phyloP scores from a whole-genome alignment of 306 rosid genomes.

The Macrotyloma uniflorum region DNA sequence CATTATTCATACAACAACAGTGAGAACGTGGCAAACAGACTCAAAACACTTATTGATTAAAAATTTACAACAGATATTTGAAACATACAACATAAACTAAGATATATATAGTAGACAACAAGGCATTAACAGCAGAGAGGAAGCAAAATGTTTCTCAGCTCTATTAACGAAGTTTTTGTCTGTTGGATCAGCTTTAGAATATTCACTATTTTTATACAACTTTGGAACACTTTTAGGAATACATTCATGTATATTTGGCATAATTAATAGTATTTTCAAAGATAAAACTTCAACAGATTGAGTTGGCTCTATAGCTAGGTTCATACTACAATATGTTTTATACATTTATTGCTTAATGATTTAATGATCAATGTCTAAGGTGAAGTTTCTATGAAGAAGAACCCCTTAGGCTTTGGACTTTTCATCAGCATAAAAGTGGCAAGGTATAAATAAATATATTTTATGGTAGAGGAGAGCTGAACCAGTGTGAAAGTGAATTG shows the following conservation, averaged over 20 bases:
- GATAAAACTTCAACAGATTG: not conserved
- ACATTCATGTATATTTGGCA: conserved; percentile 3
- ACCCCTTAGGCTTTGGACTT: not conserved
- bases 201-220: not conserved
- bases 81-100: not conserved
- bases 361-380: not conserved
- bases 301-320: not conserved
- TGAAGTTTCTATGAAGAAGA: not conserved
- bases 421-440: not conserved
- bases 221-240: not conserved
- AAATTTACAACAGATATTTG: not conserved
- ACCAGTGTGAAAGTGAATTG: no score
- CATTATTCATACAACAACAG: not conserved
- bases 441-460: not conserved
- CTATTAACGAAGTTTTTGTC: not conserved
- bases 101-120: not conserved
- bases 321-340: not conserved
- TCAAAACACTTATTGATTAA: not conserved
- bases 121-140: not conserved
- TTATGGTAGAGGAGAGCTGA: no score
- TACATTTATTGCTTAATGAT: not conserved
- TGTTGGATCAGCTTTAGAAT: conserved; percentile 2
- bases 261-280: not conserved
- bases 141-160: conserved; percentile 23
- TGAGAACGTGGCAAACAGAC: conserved; percentile 21